These are phyloP conservation scores for Laburnicola sp. DNA, from an alignment of 2,329 filamentous ascomycete species.

Conservation along the genomic window DNA sequence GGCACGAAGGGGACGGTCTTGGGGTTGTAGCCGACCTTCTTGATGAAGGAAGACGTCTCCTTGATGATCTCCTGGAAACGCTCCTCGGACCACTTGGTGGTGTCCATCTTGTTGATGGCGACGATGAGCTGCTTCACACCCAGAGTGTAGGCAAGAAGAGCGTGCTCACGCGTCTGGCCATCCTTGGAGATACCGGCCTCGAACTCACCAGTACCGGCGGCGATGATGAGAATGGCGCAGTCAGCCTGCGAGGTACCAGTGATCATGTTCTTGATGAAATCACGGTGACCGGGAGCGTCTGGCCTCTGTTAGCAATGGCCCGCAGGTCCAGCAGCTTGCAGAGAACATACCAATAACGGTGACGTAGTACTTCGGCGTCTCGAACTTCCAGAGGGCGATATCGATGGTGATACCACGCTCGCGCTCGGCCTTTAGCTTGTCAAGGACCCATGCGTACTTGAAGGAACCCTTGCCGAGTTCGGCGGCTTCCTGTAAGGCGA, in stretches of 20 bases:
- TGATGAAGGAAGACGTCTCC: constrained; percentile 99
- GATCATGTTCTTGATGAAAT: constrained; percentile 99
- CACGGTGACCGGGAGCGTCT: constrained; percentile 97
- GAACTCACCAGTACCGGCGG: constrained; percentile 99
- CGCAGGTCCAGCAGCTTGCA: too few species aligned
- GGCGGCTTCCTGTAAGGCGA: constrained; percentile 78
- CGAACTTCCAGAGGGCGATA: constrained; percentile 99
- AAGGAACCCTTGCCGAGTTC: constrained; percentile 99
- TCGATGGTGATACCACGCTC: constrained; percentile 99
- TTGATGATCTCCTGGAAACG: constrained; percentile 99
- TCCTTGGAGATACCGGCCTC: constrained; percentile 99
- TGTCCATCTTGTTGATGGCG: constrained; percentile 99
- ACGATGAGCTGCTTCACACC: constrained; percentile 99
- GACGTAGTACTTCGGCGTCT: constrained; percentile 96
- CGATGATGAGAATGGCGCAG: constrained; percentile 99
- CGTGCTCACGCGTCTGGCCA: constrained; percentile 99
- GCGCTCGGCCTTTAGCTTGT: constrained; percentile 99
- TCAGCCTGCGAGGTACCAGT: constrained; percentile 99
- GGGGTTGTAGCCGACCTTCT: constrained; percentile 99
- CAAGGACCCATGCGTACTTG: constrained; percentile 99
- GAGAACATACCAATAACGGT: constrained; percentile 71
- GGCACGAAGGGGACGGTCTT: constrained; percentile 98
- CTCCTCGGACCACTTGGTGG: constrained; percentile 94
- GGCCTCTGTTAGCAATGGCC: constrained; percentile 20
- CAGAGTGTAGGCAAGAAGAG: constrained; percentile 98